Percentiles rank a stretch among this genome's conserved stretches.
Conservation (phyloP, 345 rosid genomes). For the Aquilaria malaccensis region DNA sequence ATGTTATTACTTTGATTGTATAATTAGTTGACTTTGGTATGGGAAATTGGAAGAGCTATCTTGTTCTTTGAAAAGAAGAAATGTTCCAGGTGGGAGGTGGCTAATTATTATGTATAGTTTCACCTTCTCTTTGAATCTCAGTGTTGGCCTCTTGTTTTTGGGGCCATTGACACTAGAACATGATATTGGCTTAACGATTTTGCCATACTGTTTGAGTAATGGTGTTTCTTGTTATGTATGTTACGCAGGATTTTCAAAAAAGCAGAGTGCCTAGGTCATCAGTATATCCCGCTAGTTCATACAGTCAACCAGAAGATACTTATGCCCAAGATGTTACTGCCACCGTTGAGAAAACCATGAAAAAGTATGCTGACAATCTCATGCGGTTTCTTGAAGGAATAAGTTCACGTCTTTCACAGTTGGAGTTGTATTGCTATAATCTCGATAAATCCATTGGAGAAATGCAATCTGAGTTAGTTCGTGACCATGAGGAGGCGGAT, state of each 20-base stretch:
- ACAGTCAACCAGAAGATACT: conserved; percentile 88
- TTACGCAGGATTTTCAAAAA: conserved; percentile 69
- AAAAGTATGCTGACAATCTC: conserved; percentile 63
- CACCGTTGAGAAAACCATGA: conserved; percentile 71
- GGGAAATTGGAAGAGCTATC: too few relatives aligned
- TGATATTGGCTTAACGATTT: background rate
- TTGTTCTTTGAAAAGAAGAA: background rate
- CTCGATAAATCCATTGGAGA: conserved; percentile 95
- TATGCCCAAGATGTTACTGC: conserved; percentile 48
- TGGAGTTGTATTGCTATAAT: conserved; percentile 86
- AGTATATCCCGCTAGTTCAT: conserved; percentile 46
- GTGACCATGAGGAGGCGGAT: conserved; percentile 71
- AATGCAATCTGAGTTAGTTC: conserved; percentile 69
- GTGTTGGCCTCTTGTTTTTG: background rate
- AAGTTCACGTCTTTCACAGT: conserved; percentile 90
- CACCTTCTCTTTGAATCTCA: too few relatives aligned
- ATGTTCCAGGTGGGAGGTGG: background rate
- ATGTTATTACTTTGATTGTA: too few relatives aligned
- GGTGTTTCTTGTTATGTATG: background rate
- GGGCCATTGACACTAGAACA: background rate
- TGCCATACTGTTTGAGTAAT: background rate
- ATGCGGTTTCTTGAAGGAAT: conserved; percentile 96
- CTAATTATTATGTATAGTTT: too few relatives aligned
- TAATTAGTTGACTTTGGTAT: too few relatives aligned
- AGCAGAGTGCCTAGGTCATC: conserved; percentile 66